These are phyloP conservation scores for Linum lewisii DNA, from an alignment of 345 rosid genomes.

Conservation along the genomic window DNA sequence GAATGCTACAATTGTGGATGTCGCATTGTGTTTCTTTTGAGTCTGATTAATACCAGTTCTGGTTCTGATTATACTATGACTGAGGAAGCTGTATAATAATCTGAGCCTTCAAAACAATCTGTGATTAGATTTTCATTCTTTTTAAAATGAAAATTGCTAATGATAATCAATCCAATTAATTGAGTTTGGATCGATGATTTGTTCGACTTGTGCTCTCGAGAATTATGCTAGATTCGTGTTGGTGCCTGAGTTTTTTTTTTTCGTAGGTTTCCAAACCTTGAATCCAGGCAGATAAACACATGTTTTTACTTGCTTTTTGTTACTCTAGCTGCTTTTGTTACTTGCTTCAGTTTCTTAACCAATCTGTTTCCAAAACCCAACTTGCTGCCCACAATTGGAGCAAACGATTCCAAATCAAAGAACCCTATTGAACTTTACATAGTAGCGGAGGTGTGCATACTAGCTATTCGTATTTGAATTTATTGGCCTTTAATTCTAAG, in stretches of 20 bases:
- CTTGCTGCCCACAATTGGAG: slow-evolving; percentile 65
- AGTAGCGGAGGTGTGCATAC: slow-evolving; percentile 81
- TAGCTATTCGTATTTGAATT: no score
- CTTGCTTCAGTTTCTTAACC: slow-evolving; percentile 14
- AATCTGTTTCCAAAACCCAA: slow-evolving; percentile 30
- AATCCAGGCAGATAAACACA: slow-evolving; percentile 61
- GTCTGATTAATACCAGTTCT: background rate
- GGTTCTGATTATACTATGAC: background rate
- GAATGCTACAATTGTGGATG: no score
- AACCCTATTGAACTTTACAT: slow-evolving; percentile 81
- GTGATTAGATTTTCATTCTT: no score
- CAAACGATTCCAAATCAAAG: slow-evolving; percentile 57
- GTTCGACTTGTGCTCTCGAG: no score
- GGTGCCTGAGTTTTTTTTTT: no score
- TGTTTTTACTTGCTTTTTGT: slow-evolving; percentile 26
- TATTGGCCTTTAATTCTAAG: no score
- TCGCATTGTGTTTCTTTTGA: no score
- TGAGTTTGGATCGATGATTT: no score
- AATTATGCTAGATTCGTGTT: background rate
- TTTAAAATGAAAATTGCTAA: no score
- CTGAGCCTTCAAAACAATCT: background rate
- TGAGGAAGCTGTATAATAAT: background rate
- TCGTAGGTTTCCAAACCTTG: slow-evolving; percentile 46
- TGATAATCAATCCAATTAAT: no score
- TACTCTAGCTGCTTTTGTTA: slow-evolving; percentile 3